Base-by-base conservation (phyloP, 805 yeast genomes). In the Ogataea angusta region DNA sequence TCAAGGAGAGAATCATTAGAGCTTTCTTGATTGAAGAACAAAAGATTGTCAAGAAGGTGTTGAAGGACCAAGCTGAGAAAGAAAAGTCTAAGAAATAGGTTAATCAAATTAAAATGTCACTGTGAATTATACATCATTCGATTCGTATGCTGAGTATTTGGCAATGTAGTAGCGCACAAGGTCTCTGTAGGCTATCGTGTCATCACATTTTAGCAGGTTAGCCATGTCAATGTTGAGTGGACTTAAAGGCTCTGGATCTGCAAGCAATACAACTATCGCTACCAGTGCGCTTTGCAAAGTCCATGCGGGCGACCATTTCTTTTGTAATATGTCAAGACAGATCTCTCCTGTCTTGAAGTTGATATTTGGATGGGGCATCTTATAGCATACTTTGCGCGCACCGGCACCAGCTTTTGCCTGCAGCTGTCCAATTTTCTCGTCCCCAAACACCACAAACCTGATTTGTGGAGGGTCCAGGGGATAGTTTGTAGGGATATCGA, bases 11-110 rank as follows among this genome's bases (percentile, higher is more conserved):
- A 84, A 83, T 93, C 65, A 91, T 91, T 72, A 91, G 99, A 80
- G 97, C 99, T 68, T 93, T 93, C 89, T 85, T 93, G 73, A 87
- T 93, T 62, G 99, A 95, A 81, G 99, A 93, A 80, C 98, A 93
- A 80, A 95, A 93, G 88, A 90, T 93, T 60, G 99, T 93, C 71
- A 95, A 93, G 90, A 89, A 95, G 78, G 96, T 93, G 66, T 84
- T 93, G 69, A 91, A 91, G 85, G 96, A 89, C 72, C 87, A 86
- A 75, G 84, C 89, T 67, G 89, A 81, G 63, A 85, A 87, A 77
- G 91, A 85, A 67, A 78, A 81, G 75, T 71, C 76, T 53, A 55
- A 56, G 57, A 58, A 60, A 53, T 55, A 57, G 49, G 42, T 46
- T 46, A 44, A 39, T 39, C 36, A 44, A 44, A 41, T 42, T 33